phyloP scores from a whole-genome alignment of 2,329 filamentous ascomycete genomes.

The Fusarium agapanthi region DNA sequence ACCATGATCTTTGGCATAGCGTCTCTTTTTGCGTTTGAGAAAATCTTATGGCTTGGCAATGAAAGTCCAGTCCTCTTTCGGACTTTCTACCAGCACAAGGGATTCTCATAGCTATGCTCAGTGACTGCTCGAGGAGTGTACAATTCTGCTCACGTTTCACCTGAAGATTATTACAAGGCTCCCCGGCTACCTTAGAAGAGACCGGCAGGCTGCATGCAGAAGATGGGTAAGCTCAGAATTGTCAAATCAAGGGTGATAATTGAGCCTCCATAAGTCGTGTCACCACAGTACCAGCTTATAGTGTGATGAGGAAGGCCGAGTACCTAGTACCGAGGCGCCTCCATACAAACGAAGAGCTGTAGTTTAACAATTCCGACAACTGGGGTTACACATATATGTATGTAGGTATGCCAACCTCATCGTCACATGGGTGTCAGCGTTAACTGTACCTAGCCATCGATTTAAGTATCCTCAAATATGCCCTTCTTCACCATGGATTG shows the following conservation, averaged over 20 bases:
- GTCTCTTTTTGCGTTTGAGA: neutral
- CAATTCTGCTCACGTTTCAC: neutral
- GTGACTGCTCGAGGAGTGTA: neutral
- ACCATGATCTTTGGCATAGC: neutral
- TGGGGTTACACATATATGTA: neutral
- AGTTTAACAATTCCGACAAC: neutral
- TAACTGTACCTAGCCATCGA: neutral
- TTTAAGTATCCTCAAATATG: neutral
- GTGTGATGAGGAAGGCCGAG: neutral
- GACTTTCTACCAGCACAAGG: neutral
- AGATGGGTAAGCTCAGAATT: neutral
- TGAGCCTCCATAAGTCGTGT: neutral
- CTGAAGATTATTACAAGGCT: neutral
- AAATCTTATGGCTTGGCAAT: neutral
- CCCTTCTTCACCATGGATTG: neutral
- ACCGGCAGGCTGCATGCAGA: conserved; percentile 5
- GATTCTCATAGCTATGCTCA: neutral
- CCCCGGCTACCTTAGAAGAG: neutral
- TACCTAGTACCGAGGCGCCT: conserved; percentile 1
- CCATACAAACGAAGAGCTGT: neutral
- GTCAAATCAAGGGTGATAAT: conserved; percentile 2
- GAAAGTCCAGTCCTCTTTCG: neutral
- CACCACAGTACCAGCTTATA: neutral
- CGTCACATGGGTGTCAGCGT: neutral
- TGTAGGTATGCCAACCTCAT: neutral